phyloP scores from a whole-genome alignment of 345 rosid genomes.

The Hevea brasiliensis region DNA sequence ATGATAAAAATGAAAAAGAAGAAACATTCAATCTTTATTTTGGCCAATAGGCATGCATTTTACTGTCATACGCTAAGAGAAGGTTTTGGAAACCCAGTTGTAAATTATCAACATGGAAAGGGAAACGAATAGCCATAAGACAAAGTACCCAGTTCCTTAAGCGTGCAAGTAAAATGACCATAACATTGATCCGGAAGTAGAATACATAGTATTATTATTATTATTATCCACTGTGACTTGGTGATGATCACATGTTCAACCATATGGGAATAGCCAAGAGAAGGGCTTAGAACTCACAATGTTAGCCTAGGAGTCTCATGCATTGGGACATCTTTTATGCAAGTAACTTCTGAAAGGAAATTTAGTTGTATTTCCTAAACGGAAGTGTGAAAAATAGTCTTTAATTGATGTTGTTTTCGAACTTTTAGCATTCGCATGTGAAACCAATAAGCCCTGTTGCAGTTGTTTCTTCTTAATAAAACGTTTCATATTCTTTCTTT shows the following conservation, averaged over 20 bases:
- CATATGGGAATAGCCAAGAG: too few species aligned
- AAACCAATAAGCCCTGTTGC: not conserved
- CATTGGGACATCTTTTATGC: too few species aligned
- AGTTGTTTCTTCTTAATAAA: not conserved
- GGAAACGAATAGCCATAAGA: not conserved
- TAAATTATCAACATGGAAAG: not conserved
- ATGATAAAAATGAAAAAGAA: not conserved
- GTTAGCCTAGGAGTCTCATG: too few species aligned
- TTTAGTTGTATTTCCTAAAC: not conserved
- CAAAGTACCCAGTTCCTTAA: too few species aligned
- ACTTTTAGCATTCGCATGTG: not conserved
- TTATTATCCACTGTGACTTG: too few species aligned
- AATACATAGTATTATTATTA: too few species aligned
- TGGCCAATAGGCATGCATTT: too few species aligned
- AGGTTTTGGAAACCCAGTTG: not conserved
- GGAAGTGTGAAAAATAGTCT: not conserved
- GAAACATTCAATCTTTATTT: not conserved
- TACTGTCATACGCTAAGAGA: not conserved
- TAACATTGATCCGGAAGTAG: not conserved
- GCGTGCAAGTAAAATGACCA: not conserved
- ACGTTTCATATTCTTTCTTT: too few species aligned
- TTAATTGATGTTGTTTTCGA: not conserved
- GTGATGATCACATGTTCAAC: not conserved
- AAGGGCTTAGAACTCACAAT: too few species aligned
- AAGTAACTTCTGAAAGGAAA: not conserved